Evolutionary conservation across 225 moss, liverwort and hornwort species (phyloP), one percentile per base, ranked within the genome.

Genomic region (Straminergon stramineum): DNA sequence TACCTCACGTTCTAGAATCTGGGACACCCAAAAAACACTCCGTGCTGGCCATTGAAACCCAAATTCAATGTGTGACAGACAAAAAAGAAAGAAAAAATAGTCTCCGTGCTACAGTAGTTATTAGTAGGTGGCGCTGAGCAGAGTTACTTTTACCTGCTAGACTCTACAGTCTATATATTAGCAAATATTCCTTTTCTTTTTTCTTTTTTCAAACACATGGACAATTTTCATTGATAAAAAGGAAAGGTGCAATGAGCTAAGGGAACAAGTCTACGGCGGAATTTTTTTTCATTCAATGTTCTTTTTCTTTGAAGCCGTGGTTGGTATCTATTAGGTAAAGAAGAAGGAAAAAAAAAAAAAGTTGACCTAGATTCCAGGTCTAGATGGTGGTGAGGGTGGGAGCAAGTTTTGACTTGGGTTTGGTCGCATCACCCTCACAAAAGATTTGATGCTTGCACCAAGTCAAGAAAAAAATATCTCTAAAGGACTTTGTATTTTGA

Each of bases 351-450:
- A 48, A 48, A 48, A 48, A 48, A 48, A 48, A 48, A 48, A 48
- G 9, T 48, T 48, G 48, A 48, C 6, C 0, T 10, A 1, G 17
- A 48, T 48, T 0, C 3, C 0, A 52, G 20, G 52, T 52, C 2
- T 32, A 0, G 2, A 32, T 10, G 10, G 45, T 45, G 8, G 28
- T 28, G 10, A 30, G 13, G 75, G 19, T 75, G 6, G 32, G 4
- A 75, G 20, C 13, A 19, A 32, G 2, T 51, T 75, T 51, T 3
- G 0, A 20, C 32, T 32, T 75, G 20, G 32, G 12, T 31, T 32
- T 75, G 32, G 51, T 48, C 4, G 1, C 27, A 51, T 75, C 32
- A 20, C 15, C 6, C 0, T 32, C 3, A 13, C 1, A 51, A 32
- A 31, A 52, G 19, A 51, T 20, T 32, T 20, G 32, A 8, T 76